Evolutionary conservation across 2,329 filamentous ascomycete species (phyloP), one percentile per base, ranked within the genome.

Genomic region (Arthroderma sp.): DNA sequence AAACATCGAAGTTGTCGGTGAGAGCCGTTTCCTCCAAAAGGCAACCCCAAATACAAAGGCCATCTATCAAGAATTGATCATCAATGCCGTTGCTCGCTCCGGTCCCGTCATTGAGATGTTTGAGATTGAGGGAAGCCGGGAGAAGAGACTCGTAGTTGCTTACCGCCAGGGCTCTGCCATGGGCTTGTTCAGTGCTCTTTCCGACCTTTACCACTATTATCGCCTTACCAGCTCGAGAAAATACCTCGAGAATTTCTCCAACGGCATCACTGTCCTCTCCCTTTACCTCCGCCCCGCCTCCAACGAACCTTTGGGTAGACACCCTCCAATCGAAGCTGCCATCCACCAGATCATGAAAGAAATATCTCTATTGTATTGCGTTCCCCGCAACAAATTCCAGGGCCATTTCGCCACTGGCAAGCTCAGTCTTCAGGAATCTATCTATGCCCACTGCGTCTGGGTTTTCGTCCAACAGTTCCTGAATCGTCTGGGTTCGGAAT

Each of bases 311-410:
- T 68, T 69, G 6, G 61, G 66, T 49, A 74, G 72, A 52, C 71
- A 75, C 60, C 88, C 89, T 34, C 82, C 87, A 0, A 86, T 96
- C 53, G 86, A 95, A 57, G 83, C 89, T 54, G 91, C 89, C 2
- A 94, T 98, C 53, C 85, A 95, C 67, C 91, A 98, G 67, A 95
- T 98, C 70, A 94, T 91, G 71, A 96, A 96, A 74, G 91, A 98
- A 65, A 82, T 94, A 42, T 96, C 91, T 1, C 76, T 98, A 47
- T 74, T 98, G 11, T 98, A 96, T 77, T 98, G 91, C 64, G 83
- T 98, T 53, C 91, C 91, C 9, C 89, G 94, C 65, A 98, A 94
- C 74, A 91, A 88, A 66, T 86, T 98, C 63, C 89, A 95, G 66
- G 71, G 74, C 47, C 78, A 94, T 55, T 98, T 98, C 64, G 84